Evolutionary conservation across 495 filamentous ascomycete genomes (phyloP).

Genomic region (Aspergillus leporis): DNA sequence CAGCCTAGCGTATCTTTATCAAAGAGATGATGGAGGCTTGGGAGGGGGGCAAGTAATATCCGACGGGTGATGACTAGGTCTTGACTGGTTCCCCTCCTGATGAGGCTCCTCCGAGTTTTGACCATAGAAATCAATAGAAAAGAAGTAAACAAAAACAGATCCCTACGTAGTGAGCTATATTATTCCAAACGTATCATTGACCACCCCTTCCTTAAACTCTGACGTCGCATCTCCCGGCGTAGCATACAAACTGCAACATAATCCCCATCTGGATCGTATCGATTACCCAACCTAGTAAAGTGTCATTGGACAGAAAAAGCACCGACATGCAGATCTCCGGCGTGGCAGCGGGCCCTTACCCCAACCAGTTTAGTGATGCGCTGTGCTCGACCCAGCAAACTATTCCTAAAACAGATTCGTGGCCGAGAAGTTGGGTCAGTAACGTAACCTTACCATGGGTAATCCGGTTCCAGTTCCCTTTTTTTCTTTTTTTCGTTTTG

Average conservation of each 20-base stretch:
- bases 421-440: slow-evolving; percentile 12
- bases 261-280: slow-evolving; percentile 9
- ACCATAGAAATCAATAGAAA: too few relatives aligned
- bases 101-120: background rate
- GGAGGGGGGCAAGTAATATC: background rate
- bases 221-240: background rate
- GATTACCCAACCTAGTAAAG: slow-evolving; percentile 12
- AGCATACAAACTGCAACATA: background rate
- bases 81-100: background rate
- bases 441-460: too few relatives aligned
- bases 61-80: background rate
- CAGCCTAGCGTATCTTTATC: too few relatives aligned
- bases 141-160: too few relatives aligned
- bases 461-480: background rate
- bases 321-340: slow-evolving; percentile 21
- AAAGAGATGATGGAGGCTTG: background rate
- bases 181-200: background rate
- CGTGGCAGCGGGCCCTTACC: slow-evolving; percentile 23
- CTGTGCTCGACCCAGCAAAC: slow-evolving; percentile 16
- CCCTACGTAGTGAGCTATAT: too few relatives aligned
- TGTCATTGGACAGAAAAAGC: slow-evolving; percentile 3
- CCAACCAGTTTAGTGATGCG: slow-evolving; percentile 14
- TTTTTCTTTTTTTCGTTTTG: background rate
- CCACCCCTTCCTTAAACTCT: background rate
- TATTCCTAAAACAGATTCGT: slow-evolving; percentile 18